phyloP scores from a whole-genome alignment of 1,139 yeast genomes.

The Schizosaccharomyces versatilis region DNA sequence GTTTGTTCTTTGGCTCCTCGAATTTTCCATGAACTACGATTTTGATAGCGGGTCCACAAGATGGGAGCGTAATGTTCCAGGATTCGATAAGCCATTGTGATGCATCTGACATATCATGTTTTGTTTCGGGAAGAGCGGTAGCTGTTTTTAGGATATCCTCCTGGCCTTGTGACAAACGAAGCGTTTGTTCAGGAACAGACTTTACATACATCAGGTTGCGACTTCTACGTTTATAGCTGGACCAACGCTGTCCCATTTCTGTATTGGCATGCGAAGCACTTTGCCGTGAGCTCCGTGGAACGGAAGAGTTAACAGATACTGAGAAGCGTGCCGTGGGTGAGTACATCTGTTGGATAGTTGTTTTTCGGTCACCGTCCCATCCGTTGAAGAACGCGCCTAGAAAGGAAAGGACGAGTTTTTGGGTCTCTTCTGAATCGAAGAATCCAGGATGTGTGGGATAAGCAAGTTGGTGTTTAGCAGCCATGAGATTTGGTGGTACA shows the following conservation, averaged over 20 bases:
- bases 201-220: conserved; percentile 57
- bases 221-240: conserved; percentile 30
- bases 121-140: conserved; percentile 47
- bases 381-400: conserved; percentile 34
- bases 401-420: conserved; percentile 49
- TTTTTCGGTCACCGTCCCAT: conserved; percentile 64
- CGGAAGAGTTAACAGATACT: conserved; percentile 30
- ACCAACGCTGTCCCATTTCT: conserved; percentile 15
- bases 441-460: conserved; percentile 32
- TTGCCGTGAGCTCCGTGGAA: conserved; percentile 21
- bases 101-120: conserved; percentile 49
- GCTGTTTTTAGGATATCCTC: conserved; percentile 42
- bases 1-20: conserved; percentile 37
- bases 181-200: conserved; percentile 30
- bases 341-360: conserved; percentile 40
- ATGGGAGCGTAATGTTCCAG: conserved; percentile 27
- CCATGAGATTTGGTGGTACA: conserved; percentile 24
- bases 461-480: conserved; percentile 27
- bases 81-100: conserved; percentile 56
- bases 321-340: conserved; percentile 75
- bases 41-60: conserved; percentile 54
- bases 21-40: conserved; percentile 68
- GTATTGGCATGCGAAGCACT: conserved; percentile 9
- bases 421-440: conserved; percentile 60
- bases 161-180: conserved; percentile 49